Conservation (phyloP, 2,329 filamentous ascomycete species). For the Alternaria solani region DNA sequence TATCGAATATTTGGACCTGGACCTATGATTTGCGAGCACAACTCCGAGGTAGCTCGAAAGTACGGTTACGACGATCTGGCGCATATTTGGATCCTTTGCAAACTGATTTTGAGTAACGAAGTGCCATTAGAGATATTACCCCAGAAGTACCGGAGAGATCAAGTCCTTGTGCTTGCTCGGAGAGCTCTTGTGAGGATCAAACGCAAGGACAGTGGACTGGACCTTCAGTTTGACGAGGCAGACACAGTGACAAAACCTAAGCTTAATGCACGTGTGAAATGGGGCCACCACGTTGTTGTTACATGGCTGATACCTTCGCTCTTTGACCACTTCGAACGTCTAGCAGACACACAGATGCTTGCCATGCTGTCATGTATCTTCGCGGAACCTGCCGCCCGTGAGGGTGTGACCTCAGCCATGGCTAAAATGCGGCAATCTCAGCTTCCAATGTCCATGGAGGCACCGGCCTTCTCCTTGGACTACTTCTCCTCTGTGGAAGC, state of each 20-base stretch:
- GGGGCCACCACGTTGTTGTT: constrained; percentile 66
- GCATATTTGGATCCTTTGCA: constrained; percentile 83
- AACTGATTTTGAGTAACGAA: constrained; percentile 77
- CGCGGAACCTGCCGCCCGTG: constrained; percentile 56
- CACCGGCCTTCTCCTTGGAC: constrained; percentile 57
- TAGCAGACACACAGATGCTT: constrained; percentile 71
- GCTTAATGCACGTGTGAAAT: constrained; percentile 59
- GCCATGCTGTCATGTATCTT: constrained; percentile 71
- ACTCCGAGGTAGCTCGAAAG: constrained; percentile 77
- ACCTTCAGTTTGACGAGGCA: constrained; percentile 57
- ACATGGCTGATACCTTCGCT: constrained; percentile 65
- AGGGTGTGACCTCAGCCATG: constrained; percentile 51
- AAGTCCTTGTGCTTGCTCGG: constrained; percentile 73
- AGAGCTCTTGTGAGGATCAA: constrained; percentile 64
- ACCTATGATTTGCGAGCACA: constrained; percentile 82
- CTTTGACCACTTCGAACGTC: constrained; percentile 66
- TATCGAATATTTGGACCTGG: constrained; percentile 87
- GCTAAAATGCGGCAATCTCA: constrained; percentile 46
- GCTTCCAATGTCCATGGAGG: constrained; percentile 53
- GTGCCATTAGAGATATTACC: constrained; percentile 73
- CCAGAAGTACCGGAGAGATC: constrained; percentile 63
- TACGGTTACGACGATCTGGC: constrained; percentile 75
- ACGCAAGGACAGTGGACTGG: constrained; percentile 59
- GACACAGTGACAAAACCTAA: constrained; percentile 50
- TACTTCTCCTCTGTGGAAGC: constrained; percentile 56